Evolutionary conservation across 768 basidiomycete genomes (phyloP), one percentile per base, ranked within the genome.

Genomic region (Tremella yokohamensis): DNA sequence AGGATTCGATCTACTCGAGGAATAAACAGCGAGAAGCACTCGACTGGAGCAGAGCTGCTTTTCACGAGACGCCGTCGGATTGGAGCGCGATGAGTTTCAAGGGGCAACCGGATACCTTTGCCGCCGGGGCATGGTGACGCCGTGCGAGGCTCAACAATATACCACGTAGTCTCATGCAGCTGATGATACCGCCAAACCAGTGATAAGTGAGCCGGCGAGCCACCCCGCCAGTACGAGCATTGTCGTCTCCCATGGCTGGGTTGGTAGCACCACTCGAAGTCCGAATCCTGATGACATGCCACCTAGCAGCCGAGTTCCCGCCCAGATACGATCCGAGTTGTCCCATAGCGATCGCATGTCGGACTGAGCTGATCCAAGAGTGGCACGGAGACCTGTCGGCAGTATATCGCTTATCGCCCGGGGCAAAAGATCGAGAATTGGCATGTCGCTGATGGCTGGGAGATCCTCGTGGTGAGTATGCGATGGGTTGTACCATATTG

Each of bases 201-300:
- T 34, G 29, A 6, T 34, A 11, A 34, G 4, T 34, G 29, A 34
- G 4, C 29, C 29, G 29, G 29, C 66, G 15, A 57, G 39, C 73
- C 73, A 76, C 12, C 75, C 75, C 11, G 63, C 64, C 26, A 74
- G 39, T 1, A 76, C 73, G 38, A 71, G 65, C 20, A 44, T 38
- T 9, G 66, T 73, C 16, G 75, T 76, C 56, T 67, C 68, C 65
- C 60, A 64, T 12, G 75, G 73, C 26, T 47, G 61, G 2, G 72
- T 74, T n/a, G 75, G 73, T 39, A 76, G 50, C 8, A 74, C 22
- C 0, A 73, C 71, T 37, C 74, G 51, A 42, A 77, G 56, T 1
- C 73, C 76, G 48, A 77, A 77, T 0, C 75, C 76, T 1, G 69
- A 68, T 25, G 69, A 65, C 68, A 77, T 73, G 12, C 76, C 76